Conservation (phyloP, 1,139 yeast species). For the Kodamaea fungicola region DNA sequence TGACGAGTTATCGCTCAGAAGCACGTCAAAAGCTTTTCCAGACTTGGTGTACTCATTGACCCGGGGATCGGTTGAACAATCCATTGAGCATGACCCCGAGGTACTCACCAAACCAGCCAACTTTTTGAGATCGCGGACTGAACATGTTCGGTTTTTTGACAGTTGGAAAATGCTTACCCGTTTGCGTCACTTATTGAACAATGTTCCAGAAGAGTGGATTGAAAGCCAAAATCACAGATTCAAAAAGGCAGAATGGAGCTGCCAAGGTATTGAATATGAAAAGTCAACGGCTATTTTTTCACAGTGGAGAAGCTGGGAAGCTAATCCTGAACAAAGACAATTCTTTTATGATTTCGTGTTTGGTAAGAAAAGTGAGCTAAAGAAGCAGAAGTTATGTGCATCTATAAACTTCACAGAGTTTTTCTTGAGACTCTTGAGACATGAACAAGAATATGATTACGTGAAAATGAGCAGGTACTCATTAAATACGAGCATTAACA, state of each 20-base stretch:
- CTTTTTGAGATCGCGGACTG: constrained; percentile 63
- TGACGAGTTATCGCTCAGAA: constrained; percentile 10
- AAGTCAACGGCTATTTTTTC: constrained; percentile 59
- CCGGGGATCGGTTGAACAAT: constrained; percentile 55
- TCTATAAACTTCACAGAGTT: constrained; percentile 7
- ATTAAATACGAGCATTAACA: background rate
- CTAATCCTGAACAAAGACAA: constrained; percentile 44
- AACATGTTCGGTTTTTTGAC: constrained; percentile 76
- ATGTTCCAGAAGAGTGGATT: constrained; percentile 57
- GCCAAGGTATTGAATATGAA: constrained; percentile 52
- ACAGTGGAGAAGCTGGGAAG: constrained; percentile 94
- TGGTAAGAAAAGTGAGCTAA: background rate
- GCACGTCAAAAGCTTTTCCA: constrained; percentile 21
- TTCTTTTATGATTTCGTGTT: constrained; percentile 50
- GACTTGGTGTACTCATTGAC: constrained; percentile 57
- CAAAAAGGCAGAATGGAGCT: constrained; percentile 24
- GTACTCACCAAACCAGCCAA: constrained; percentile 88
- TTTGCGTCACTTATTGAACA: constrained; percentile 65
- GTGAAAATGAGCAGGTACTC: constrained; percentile 8
- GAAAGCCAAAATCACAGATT: constrained; percentile 19
- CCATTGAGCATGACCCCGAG: constrained; percentile 78
- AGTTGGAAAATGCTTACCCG: constrained; percentile 86
- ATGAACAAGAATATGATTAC: constrained; percentile 13
- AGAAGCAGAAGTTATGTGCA: constrained; percentile 2
- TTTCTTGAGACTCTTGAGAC: constrained; percentile 7